phyloP scores from a whole-genome alignment of 2,329 filamentous ascomycete species.

The Fusarium anthophilum region DNA sequence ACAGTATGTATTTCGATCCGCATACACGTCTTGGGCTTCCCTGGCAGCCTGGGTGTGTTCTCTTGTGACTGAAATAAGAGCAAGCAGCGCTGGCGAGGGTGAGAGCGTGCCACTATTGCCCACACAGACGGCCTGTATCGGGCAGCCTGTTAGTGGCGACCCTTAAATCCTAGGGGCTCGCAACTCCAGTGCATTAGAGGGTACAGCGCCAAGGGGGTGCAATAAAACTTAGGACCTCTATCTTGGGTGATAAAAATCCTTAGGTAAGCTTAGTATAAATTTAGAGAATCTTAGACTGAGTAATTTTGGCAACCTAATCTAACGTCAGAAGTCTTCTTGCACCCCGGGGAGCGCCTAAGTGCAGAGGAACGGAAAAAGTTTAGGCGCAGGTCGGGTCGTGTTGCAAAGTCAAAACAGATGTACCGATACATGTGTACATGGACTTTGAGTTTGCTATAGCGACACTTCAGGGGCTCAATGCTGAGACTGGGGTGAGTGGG shows the following conservation, averaged over 20 bases:
- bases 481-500: conserved; percentile 46
- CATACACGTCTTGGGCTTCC: not conserved
- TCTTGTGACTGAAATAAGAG: not conserved
- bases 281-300: too few species aligned
- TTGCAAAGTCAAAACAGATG: conserved; percentile 8
- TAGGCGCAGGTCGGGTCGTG: conserved; percentile 6
- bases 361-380: not conserved
- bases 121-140: conserved; percentile 3
- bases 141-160: conserved; percentile 35
- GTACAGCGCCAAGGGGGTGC: not conserved
- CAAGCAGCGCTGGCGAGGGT: not conserved
- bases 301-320: too few species aligned
- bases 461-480: conserved; percentile 53
- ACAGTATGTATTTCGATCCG: not conserved
- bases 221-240: too few species aligned
- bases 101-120: conserved; percentile 2
- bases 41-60: not conserved
- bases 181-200: not conserved
- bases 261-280: too few species aligned
- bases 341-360: not conserved
- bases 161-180: conserved; percentile 14
- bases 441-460: conserved; percentile 44
- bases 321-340: too few species aligned
- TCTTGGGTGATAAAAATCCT: too few species aligned
- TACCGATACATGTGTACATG: conserved; percentile 30